A percentile compares a stretch with the other conserved stretches of the same genome.
phyloP scores from a whole-genome alignment of 169 alveolate genomes.

The Condylostoma magnum region DNA sequence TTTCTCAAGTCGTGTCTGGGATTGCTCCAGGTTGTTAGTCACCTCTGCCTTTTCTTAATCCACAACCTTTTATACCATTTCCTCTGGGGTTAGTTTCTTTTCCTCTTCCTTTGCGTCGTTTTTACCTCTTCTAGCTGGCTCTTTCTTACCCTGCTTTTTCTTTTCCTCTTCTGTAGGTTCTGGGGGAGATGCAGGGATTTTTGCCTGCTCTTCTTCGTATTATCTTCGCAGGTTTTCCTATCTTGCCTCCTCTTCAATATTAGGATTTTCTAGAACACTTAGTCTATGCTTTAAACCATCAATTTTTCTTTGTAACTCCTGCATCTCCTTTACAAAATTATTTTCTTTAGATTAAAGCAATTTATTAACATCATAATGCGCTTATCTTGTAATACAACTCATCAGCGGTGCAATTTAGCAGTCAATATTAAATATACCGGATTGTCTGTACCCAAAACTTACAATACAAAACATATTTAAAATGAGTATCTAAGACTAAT shows the following conservation, averaged over 20 bases:
- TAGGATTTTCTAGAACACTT: conserved; percentile 35
- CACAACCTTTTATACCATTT: conserved; percentile 7
- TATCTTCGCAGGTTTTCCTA: neutral
- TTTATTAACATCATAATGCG: conserved; percentile 35
- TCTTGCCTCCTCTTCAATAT: conserved; percentile 39
- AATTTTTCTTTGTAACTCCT: conserved; percentile 22
- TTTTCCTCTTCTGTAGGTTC: conserved; percentile 35
- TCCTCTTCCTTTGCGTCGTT: conserved; percentile 33
- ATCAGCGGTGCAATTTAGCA: conserved; percentile 52
- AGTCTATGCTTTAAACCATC: conserved; percentile 32
- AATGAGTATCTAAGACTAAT: too few relatives aligned
- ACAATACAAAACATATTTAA: conserved; percentile 40
- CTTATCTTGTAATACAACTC: conserved; percentile 38
- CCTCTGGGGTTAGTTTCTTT: conserved; percentile 38
- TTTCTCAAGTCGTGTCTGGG: neutral
- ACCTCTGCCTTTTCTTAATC: conserved; percentile 16
- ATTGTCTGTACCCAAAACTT: conserved; percentile 48
- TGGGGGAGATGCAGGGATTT: neutral
- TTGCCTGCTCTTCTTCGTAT: conserved; percentile 9
- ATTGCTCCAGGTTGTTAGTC: neutral
- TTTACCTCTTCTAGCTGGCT: conserved; percentile 27
- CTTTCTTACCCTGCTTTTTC: conserved; percentile 16
- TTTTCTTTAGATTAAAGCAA: conserved; percentile 34
- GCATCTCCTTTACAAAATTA: conserved; percentile 40
- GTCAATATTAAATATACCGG: conserved; percentile 50